Percentiles rank a stretch among this genome's conserved stretches.
These are phyloP conservation scores for Talaromyces trachyspermus DNA, from an alignment of 495 filamentous ascomycete genomes.

Conservation along the genomic window DNA sequence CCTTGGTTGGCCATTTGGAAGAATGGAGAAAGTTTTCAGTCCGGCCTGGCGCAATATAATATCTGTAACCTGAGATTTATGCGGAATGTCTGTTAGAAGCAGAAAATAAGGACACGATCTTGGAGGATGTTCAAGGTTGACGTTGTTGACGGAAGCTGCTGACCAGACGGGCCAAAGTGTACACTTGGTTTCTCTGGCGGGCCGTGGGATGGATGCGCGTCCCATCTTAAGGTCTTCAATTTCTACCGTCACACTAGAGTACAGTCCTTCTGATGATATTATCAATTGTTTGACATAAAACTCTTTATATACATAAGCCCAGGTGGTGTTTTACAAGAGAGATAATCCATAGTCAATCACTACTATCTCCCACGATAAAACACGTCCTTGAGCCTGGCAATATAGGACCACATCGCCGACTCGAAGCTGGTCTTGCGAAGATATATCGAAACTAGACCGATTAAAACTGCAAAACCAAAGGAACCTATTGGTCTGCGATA, in stretches of 20 bases:
- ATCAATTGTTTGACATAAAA: no score
- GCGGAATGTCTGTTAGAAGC: neutral
- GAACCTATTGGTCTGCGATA: constrained; percentile 51
- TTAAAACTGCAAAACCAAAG: constrained; percentile 54
- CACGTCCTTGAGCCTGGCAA: constrained; percentile 18
- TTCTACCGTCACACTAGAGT: no score
- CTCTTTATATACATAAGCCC: no score
- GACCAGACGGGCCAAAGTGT: constrained; percentile 9
- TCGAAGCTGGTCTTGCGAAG: constrained; percentile 40
- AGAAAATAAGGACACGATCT: constrained; percentile 5
- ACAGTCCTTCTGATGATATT: no score
- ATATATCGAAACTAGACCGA: constrained; percentile 52
- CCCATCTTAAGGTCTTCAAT: no score
- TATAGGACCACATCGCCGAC: constrained; percentile 30
- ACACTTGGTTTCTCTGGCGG: constrained; percentile 8
- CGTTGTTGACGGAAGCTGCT: constrained; percentile 8
- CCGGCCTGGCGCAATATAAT: neutral
- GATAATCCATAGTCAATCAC: no score
- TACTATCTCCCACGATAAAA: neutral
- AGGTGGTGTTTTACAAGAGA: no score
- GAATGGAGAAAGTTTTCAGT: neutral
- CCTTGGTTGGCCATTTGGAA: constrained; percentile 68
- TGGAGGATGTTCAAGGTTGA: constrained; percentile 9
- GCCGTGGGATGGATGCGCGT: neutral
- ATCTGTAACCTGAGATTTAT: no score